Percentiles rank a stretch among this genome's conserved stretches.
These are phyloP conservation scores for Venturia oleaginea DNA, from an alignment of 2,329 filamentous ascomycete species.

Conservation along the genomic window DNA sequence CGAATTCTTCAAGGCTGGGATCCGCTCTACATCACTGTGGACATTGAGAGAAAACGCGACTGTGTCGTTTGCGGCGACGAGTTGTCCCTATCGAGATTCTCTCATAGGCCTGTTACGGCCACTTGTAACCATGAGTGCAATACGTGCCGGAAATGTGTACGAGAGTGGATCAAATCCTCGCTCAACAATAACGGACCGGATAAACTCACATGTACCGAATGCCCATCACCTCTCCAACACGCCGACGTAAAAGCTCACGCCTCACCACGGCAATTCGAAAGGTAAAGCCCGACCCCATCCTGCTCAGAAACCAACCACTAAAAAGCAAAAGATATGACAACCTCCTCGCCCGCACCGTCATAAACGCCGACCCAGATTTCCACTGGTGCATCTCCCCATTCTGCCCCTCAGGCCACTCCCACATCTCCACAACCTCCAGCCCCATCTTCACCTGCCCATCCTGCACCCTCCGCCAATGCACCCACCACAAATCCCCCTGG, in stretches of 20 bases:
- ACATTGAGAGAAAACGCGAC: not conserved
- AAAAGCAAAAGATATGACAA: not conserved
- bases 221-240: not conserved
- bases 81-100: not conserved
- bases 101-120: not conserved
- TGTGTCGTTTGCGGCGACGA: not conserved
- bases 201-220: conserved; percentile 2
- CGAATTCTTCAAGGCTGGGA: not conserved
- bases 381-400: conserved; percentile 1
- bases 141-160: conserved; percentile 3
- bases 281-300: not conserved
- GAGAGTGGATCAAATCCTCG: not conserved
- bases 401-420: not conserved
- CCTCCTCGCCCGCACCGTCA: not conserved
- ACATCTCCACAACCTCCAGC: not conserved
- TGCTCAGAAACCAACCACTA: not conserved
- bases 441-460: conserved; percentile 6
- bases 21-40: not conserved
- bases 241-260: not conserved
- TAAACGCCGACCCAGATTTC: conserved; percentile 3
- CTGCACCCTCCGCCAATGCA: not conserved
- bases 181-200: conserved; percentile 3
- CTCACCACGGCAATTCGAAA: not conserved
- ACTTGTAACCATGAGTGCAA: not conserved
- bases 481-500: not conserved